phyloP scores from a whole-genome alignment of 768 basidiomycete genomes.

The Auricularia auricula-judae region DNA sequence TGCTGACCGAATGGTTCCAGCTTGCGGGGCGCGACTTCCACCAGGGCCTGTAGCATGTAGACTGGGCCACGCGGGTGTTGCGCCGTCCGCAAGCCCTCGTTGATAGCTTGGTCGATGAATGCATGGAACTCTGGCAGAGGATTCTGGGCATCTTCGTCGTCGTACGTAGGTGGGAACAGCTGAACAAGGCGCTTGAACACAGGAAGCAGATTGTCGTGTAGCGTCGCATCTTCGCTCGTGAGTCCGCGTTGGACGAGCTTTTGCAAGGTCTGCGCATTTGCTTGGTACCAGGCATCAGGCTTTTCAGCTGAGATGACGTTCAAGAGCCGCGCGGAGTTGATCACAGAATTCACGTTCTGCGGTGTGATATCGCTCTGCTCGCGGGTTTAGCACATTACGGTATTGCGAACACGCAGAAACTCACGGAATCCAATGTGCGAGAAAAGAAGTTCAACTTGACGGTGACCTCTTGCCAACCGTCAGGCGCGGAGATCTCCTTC shows the following conservation, averaged over 20 bases:
- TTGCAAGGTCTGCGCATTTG: constrained; percentile 62
- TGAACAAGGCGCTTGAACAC: constrained; percentile 73
- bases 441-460: constrained; percentile 88
- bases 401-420: constrained; percentile 12
- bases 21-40: constrained; percentile 68
- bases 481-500: constrained; percentile 66
- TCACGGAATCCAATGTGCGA: constrained; percentile 69
- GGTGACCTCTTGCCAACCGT: constrained; percentile 84
- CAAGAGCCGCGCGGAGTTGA: constrained; percentile 79
- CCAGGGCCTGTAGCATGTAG: constrained; percentile 77
- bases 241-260: constrained; percentile 83
- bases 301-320: constrained; percentile 79
- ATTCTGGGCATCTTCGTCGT: constrained; percentile 58
- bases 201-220: constrained; percentile 75
- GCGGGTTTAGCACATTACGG: constrained; percentile 3
- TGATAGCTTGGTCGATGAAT: constrained; percentile 63
- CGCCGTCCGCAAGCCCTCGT: constrained; percentile 67
- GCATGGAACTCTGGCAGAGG: constrained; percentile 67
- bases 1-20: constrained; percentile 67
- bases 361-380: constrained; percentile 23
- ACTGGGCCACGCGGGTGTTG: constrained; percentile 68
- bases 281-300: constrained; percentile 66
- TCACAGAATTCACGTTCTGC: constrained; percentile 59
- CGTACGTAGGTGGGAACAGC: constrained; percentile 66
- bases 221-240: constrained; percentile 60